Evolutionary conservation across 2,329 filamentous ascomycete species (phyloP).

Genomic region (Knufia petricola): DNA sequence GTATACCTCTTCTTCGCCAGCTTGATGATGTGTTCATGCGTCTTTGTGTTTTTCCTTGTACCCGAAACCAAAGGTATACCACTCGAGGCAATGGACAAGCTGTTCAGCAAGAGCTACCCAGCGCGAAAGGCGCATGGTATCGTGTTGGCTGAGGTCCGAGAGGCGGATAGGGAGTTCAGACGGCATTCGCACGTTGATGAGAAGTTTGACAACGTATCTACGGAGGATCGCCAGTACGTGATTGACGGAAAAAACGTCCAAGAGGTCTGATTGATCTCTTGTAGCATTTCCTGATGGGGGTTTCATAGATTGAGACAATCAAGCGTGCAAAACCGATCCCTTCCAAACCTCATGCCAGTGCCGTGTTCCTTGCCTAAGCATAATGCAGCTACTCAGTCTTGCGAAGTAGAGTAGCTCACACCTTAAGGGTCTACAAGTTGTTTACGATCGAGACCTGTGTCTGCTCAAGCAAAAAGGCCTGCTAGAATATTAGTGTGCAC

Average conservation of each 20-base stretch:
- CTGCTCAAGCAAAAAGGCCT: too few species aligned
- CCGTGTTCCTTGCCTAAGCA: not conserved
- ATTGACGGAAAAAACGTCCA: slow-evolving; percentile 15
- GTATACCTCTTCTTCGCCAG: slow-evolving; percentile 62
- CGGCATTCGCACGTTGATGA: slow-evolving; percentile 14
- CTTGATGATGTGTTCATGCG: slow-evolving; percentile 48
- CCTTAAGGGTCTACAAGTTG: too few species aligned
- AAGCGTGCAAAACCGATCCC: not conserved
- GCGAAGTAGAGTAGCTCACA: too few species aligned
- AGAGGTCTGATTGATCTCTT: slow-evolving; percentile 12
- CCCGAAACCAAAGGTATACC: slow-evolving; percentile 59
- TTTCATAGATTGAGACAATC: not conserved
- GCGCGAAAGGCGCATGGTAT: slow-evolving; percentile 29
- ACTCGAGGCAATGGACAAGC: slow-evolving; percentile 54
- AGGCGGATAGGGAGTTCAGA: slow-evolving; percentile 30
- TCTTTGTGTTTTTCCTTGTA: slow-evolving; percentile 54
- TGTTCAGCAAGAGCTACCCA: slow-evolving; percentile 42
- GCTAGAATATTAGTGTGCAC: too few species aligned
- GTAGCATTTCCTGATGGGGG: not conserved
- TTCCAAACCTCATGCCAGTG: not conserved
- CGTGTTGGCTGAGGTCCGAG: slow-evolving; percentile 28
- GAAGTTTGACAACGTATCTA: slow-evolving; percentile 24
- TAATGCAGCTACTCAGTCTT: too few species aligned
- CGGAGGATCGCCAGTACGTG: slow-evolving; percentile 6
- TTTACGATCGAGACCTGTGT: too few species aligned